Base-by-base conservation (phyloP, 805 yeast species). In the Nakazawaea anatomiae region DNA sequence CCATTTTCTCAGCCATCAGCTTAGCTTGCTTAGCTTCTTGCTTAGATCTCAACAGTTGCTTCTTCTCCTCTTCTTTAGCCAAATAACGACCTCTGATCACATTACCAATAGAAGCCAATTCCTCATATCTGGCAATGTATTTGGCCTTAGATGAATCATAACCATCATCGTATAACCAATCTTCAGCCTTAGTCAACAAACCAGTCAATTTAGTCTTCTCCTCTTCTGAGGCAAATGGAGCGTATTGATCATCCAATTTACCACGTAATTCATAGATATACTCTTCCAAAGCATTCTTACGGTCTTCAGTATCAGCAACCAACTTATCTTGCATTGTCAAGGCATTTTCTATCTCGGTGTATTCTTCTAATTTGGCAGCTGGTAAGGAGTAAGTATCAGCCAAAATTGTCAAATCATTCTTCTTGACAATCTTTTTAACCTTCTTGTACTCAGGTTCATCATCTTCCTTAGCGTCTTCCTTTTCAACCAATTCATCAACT, bases 151-250 rank as follows among this genome's bases (percentile, higher is more conserved):
- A 79, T 56, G 97, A 82, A 71, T 94, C 99, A 68, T 88, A 90
- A 66, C 98, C 98, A 52, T 90, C 99, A 56, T 87, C 96, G 73
- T 94, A 94, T 65, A 94, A 82, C 99, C 99, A 94, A 67, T 92
- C 97, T 80, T 94, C 99, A 58, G 98, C 83, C 70, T 83, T 85
- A 65, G 77, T 68, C 67, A 94, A 80, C 78, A 86, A 78, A 54
- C 74, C 87, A 46, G 79, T 69, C 64, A 94, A 78, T 66, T 80
- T 87, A 57, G 73, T 75, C 82, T 92, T 92, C 80, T 94, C 99
- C 64, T 83, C 89, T 54, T 86, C 95, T 59, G 87, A 79, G 52
- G 97, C 97, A 68, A 91, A 94, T 62, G 77, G 83, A 59, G 87
- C 79, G 69, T 92, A 92, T 62, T 83, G 84, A 52, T 90, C 99